Evolutionary conservation across 306 rosid genomes (phyloP), one percentile per base, ranked within the genome.

Genomic region (Prunus davidiana): DNA sequence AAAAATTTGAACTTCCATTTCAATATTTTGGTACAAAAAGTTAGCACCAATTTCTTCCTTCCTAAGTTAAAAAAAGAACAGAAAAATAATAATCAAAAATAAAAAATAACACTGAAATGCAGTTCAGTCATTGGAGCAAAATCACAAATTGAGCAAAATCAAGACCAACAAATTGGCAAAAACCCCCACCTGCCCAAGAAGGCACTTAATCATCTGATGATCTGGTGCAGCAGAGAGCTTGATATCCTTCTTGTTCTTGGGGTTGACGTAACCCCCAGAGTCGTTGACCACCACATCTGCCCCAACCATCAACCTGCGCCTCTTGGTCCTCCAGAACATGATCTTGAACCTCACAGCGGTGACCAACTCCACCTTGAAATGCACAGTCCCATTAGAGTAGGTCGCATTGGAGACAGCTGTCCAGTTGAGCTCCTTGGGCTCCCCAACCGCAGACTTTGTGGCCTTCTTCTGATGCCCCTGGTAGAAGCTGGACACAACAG

Each of bases 381-480:
- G 20, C 65, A 46, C 66, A 15, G 65, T 43, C 1, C 79, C 80
- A 43, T 68, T 22, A 9, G 19, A 5, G 12, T 20, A 20, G 76
- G 50, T 16, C 6, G 57, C 61, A 52, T 67, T n/a, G 15, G 14
- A 19, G 55, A 79, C 67, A 41, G 54, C 50, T 10, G 88, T 81
- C 71, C 78, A 22, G 71, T 91, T 84, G 22, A 85, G 28, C 30
- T 67, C 69, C 32, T 5, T 27, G 16, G 74, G 50, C 0, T 2
- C 6, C 52, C 76, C 3, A 3, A 2, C 2, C 8, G n/a, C 80
- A 0, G 0, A 0, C 77, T 81, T 92, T 18, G 0, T 49, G 3
- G 96, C 96, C 64, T 47, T 83, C 86, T 92, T 92, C 30, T 83
- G n/a, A 82, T 87, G 92, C 6, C 98, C 98, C 80, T 95, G 98